phyloP scores from a whole-genome alignment of 2,329 filamentous ascomycete genomes.

The Colletotrichum kahawae region DNA sequence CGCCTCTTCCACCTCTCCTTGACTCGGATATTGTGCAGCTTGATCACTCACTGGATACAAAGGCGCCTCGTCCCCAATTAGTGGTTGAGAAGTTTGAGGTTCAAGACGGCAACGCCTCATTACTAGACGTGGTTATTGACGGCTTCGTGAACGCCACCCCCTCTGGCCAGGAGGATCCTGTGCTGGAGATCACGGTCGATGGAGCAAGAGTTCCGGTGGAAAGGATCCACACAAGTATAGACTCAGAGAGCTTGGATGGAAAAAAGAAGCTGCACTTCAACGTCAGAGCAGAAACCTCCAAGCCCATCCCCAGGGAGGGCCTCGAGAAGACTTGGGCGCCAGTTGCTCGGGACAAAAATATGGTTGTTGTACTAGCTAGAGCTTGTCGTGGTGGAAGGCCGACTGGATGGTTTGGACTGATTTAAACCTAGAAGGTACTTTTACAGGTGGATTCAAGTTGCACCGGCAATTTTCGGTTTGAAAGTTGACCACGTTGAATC shows the following conservation, averaged over 20 bases:
- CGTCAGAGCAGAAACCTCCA: not conserved
- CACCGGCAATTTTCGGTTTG: not conserved
- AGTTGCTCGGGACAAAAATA: not conserved
- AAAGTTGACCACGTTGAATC: not conserved
- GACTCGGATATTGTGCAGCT: not conserved
- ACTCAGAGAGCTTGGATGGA: not conserved
- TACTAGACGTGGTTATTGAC: fast-evolving
- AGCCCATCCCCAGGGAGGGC: not conserved
- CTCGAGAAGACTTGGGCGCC: not conserved
- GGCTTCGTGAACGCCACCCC: not conserved
- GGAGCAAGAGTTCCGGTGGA: not conserved
- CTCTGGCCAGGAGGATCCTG: not conserved
- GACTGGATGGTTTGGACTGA: not conserved
- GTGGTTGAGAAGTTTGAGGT: not conserved
- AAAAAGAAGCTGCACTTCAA: not conserved
- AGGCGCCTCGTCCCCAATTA: not conserved
- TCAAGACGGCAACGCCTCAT: not conserved
- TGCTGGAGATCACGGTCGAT: not conserved
- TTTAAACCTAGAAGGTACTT: not conserved
- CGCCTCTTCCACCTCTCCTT: not conserved
- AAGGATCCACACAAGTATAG: not conserved
- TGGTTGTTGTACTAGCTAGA: not conserved
- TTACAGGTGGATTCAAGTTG: fast-evolving
- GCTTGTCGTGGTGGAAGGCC: not conserved
- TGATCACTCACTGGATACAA: fast-evolving